Percentiles rank a stretch among this genome's conserved stretches.
phyloP scores from a whole-genome alignment of 306 rosid genomes.

The Cicer bijugum region DNA sequence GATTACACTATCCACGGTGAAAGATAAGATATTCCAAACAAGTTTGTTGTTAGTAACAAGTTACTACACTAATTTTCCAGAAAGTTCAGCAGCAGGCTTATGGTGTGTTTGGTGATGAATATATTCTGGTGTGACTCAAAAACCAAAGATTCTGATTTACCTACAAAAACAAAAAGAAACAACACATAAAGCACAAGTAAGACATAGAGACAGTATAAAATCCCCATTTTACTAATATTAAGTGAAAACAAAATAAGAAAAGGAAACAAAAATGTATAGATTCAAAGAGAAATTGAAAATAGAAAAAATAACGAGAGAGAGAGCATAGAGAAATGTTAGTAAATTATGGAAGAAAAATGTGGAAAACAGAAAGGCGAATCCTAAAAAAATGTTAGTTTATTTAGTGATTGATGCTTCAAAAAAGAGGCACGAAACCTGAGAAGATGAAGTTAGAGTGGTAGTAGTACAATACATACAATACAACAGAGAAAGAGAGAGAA shows the following conservation, averaged over 20 bases:
- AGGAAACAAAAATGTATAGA: slow-evolving; percentile 26
- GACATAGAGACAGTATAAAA: slow-evolving; percentile 26
- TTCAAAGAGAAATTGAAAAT: slow-evolving; percentile 10
- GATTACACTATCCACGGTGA: slow-evolving; percentile 26
- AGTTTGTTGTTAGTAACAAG: neutral
- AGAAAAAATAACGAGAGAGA: neutral
- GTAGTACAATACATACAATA: too few species aligned
- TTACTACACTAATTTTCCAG: slow-evolving; percentile 14
- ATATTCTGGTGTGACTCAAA: slow-evolving; percentile 34
- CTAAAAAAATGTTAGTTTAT: slow-evolving; percentile 42
- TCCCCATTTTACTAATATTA: slow-evolving; percentile 11
- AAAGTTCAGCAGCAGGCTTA: slow-evolving; percentile 11
- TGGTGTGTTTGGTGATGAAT: slow-evolving; percentile 24
- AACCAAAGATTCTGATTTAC: slow-evolving; percentile 15
- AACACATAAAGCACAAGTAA: slow-evolving; percentile 34
- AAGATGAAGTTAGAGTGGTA: too few species aligned
- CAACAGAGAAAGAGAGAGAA: too few species aligned
- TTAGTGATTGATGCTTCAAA: slow-evolving; percentile 33
- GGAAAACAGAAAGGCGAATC: slow-evolving; percentile 43
- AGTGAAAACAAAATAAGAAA: slow-evolving; percentile 12
- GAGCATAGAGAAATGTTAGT: slow-evolving; percentile 7
- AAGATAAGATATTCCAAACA: slow-evolving; percentile 36
- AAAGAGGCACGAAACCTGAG: too few species aligned
- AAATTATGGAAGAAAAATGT: slow-evolving; percentile 32
- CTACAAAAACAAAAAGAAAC: slow-evolving; percentile 34